Base-by-base conservation (phyloP, 2,329 filamentous ascomycete genomes). In the Xylariaceae sp. region DNA sequence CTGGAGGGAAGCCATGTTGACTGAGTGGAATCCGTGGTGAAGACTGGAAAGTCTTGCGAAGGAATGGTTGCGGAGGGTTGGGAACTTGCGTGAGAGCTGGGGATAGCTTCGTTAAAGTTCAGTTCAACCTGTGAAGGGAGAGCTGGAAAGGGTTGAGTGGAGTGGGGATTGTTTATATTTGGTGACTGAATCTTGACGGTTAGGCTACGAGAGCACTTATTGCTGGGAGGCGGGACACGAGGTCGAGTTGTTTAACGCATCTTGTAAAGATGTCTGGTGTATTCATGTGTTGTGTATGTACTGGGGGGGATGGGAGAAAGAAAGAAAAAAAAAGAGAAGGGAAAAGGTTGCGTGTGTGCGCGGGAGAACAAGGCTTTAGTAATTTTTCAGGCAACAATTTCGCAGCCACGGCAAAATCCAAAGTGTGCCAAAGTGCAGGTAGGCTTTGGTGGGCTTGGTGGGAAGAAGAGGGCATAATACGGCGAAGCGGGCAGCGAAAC, bases 1-100 rank as follows among this genome's bases (percentile, higher is more conserved):
- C 79, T 85, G 80, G 86, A 87, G 83, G 88, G 84, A 87, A 83
- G 88, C 90, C 90, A 93, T 93, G 83, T 70, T 92, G 86, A 85
- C 78, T 82, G 82, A 75, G 77, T 74, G 76, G 86, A 84, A 90
- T 89, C 89, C 89, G 89, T 92, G 83, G 83, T 92, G 88, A 88
- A 88, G 87, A 90, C 87, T 85, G 81, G 72, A 68, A 82, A 85
- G 85, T 88, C 87, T 85, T 81, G 84, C 72, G 76, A 74, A 78
- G 80, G 74, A 83, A 86, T 86, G 78, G 78, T 86, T 77, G 78
- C 77, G 80, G 81, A 81, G 70, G 72, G 74, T 69, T 73, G 74
- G 78, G 78, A 83, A 85, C 82, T 84, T 67, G 76, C 79, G 84
- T 81, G 78, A 78, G 75, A 78, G 81, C 79, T 81, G 72, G 71